Base-by-base conservation (phyloP, 129 eudicot species). In the Chrysanthemum seticuspe region DNA sequence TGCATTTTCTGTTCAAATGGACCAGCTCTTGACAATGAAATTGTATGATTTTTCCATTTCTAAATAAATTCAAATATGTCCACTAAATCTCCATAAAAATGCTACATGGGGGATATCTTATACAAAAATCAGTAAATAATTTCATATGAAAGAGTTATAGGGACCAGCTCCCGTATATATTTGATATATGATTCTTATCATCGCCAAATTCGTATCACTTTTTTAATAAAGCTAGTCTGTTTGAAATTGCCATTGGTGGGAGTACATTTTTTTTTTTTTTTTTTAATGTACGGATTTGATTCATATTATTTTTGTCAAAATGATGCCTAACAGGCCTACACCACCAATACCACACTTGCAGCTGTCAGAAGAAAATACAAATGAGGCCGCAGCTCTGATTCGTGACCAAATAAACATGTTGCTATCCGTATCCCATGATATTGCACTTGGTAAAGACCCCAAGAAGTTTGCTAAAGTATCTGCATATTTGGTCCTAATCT, bases 331-430 rank as follows among this genome's bases (percentile, higher is more conserved):
- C 92, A 93, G 98, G 73, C 98, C 96, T 67, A 78, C 95, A 70
- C 98, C 98, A 66, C 95, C 96, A 45, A 73, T 93, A 49, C 98
- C 98, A 47, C 81, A 86, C 71, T 71, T 93, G 68, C 78, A 81
- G 67, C 76, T 93, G 55, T 83, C 96, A 34, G 92, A 93, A 81
- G 96, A 93, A 75, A 58, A 62, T 47, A 75, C 69, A 74, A 83
- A 78, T 13, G 88, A 85, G 71, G 83, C 63, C 7, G 88, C 92
- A 80, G 73, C 75, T 74, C 59, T 87, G 27, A 78, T 86, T 53
- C 92, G 87, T 29, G 79, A 81, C 45, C 85, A 71, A 70, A 62
- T 85, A 18, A 93, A 93, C 70, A 64, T 25, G 2, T 48, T 87
- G 69, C 85, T 93, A 62, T 77, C 88, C 1, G 51, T 77, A 57